A percentile compares a stretch with the other conserved stretches of the same genome.
Conservation (phyloP, 768 basidiomycete species). For the Pulveroboletus sp. region DNA sequence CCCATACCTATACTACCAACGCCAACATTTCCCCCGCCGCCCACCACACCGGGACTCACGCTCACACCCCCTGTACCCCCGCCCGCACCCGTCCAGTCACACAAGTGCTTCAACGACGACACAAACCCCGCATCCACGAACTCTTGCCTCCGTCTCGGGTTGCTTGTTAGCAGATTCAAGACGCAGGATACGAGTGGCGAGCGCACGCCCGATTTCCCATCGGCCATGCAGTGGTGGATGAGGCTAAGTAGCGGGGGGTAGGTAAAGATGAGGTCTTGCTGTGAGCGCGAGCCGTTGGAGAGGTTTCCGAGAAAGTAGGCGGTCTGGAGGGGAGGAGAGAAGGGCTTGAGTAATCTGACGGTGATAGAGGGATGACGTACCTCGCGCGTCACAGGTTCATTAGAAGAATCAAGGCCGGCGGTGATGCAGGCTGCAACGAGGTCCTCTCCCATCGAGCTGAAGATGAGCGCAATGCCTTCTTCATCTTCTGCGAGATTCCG, state of each 20-base stretch:
- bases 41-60: constrained; percentile 30
- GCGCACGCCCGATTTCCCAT: constrained; percentile 55
- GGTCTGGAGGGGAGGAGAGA: constrained; percentile 36
- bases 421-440: constrained; percentile 46
- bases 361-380: constrained; percentile 27
- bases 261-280: constrained; percentile 52
- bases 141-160: constrained; percentile 35
- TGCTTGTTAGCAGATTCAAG: constrained; percentile 48
- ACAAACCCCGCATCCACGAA: constrained; percentile 46
- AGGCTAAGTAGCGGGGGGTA: constrained; percentile 51
- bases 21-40: neutral
- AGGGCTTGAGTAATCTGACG: too few relatives aligned
- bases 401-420: constrained; percentile 46
- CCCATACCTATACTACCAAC: neutral
- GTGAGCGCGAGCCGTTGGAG: constrained; percentile 51
- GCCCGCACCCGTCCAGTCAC: constrained; percentile 33
- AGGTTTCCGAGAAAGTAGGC: constrained; percentile 67
- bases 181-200: constrained; percentile 62
- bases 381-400: constrained; percentile 55
- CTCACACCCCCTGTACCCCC: constrained; percentile 16
- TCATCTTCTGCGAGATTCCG: constrained; percentile 67
- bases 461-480: constrained; percentile 60
- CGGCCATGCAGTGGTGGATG: constrained; percentile 57
- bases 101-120: constrained; percentile 40
- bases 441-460: constrained; percentile 48